Evolutionary conservation across 306 rosid species (phyloP).

Genomic region (Sicyos edulis): DNA sequence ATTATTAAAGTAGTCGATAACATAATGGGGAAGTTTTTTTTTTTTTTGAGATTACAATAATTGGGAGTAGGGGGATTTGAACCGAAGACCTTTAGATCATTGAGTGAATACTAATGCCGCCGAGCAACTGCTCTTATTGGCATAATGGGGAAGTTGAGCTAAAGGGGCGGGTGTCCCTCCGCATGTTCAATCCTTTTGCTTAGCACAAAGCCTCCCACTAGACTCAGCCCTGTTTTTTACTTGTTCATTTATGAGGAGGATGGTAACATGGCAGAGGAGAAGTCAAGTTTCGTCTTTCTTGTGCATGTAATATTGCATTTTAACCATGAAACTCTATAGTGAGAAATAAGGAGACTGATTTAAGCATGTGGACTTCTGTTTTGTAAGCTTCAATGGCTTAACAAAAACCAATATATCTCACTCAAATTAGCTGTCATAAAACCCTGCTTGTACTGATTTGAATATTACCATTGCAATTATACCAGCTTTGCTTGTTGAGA

Average conservation of each 20-base stretch:
- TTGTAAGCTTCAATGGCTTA: background rate
- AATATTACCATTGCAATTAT: constrained; percentile 19
- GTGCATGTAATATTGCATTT: background rate
- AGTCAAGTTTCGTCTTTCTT: background rate
- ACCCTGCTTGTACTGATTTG: background rate
- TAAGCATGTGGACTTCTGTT: background rate
- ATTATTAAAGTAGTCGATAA: background rate
- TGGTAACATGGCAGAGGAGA: background rate
- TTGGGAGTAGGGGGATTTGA: too few species aligned
- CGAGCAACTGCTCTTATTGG: too few species aligned
- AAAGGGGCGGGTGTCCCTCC: background rate
- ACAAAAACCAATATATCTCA: background rate
- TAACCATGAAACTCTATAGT: background rate
- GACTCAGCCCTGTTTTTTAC: background rate
- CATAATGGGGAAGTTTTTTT: background rate
- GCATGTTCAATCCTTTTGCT: background rate
- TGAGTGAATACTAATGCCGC: too few species aligned
- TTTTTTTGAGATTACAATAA: too few species aligned
- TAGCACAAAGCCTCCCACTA: background rate
- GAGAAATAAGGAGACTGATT: background rate
- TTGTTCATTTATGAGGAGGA: background rate
- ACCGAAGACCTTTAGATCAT: too few species aligned
- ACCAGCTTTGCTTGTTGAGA: constrained; percentile 82
- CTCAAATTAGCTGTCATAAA: background rate
- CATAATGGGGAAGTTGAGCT: background rate